phyloP scores from a whole-genome alignment of 2,329 filamentous ascomycete genomes.

The Bretziella fagacearum region DNA sequence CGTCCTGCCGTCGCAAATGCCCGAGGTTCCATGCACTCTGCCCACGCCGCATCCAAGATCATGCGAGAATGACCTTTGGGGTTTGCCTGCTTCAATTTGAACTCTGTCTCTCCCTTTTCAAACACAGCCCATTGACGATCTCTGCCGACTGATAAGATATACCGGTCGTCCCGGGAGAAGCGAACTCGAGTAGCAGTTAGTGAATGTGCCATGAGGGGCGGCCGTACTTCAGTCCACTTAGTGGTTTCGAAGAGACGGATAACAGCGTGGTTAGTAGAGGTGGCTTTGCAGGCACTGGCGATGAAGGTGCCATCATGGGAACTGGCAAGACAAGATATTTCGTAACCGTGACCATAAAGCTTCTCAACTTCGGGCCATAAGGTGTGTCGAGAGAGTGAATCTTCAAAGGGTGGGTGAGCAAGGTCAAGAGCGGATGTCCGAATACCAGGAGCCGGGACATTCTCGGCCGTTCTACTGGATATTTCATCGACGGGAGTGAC shows the following conservation, averaged over 20 bases:
- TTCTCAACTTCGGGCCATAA: conserved; percentile 95
- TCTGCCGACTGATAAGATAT: conserved; percentile 72
- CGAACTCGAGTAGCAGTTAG: conserved; percentile 69
- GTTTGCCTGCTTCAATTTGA: conserved; percentile 45
- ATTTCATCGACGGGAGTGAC: conserved; percentile 23
- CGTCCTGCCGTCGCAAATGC: conserved; percentile 76
- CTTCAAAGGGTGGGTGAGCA: conserved; percentile 67
- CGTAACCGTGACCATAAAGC: conserved; percentile 93
- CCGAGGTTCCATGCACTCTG: conserved; percentile 30
- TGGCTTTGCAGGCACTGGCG: conserved; percentile 85
- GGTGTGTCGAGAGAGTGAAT: conserved; percentile 74
- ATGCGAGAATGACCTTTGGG: conserved; percentile 80
- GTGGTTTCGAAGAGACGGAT: conserved; percentile 79
- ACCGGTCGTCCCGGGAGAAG: conserved; percentile 59
- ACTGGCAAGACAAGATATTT: conserved; percentile 74
- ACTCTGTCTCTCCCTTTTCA: conserved; percentile 33
- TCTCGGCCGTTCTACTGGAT: conserved; percentile 29
- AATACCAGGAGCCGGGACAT: conserved; percentile 38
- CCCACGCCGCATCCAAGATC: conserved; percentile 82
- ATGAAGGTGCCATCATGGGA: conserved; percentile 59
- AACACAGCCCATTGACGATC: conserved; percentile 89
- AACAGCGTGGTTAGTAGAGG: conserved; percentile 83
- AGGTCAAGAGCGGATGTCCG: conserved; percentile 47
- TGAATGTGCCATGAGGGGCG: conserved; percentile 67
- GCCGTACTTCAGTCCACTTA: conserved; percentile 73